Evolutionary conservation across 345 rosid species (phyloP), one percentile per base, ranked within the genome.

Genomic region (Euphorbia tirucalli): DNA sequence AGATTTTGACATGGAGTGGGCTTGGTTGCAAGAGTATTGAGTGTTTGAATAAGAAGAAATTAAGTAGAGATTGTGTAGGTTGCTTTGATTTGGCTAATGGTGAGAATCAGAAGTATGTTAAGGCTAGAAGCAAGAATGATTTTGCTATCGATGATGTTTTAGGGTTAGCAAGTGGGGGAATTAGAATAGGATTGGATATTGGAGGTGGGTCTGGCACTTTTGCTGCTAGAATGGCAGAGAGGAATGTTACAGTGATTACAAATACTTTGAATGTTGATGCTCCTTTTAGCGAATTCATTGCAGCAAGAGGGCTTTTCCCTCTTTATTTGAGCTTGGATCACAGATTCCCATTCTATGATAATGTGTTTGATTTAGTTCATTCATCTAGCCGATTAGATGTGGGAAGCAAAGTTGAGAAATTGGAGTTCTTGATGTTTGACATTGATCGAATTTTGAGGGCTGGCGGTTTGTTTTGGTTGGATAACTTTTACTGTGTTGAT

Each of bases 341-440:
- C 66, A 86, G 96, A 75, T 90, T 95, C 57, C 99, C 98, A 25
- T 89, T 95, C 73, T 83, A 88, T 70, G 98, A 95, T 66, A 89
- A 90, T 82, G 93, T 89, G 61, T 90, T 89, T 4, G 98, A 95
- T 85, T 76, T 95, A 61, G 68, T 95, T 28, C 94, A 82, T 24
- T 87, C 82, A 0, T 87, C 98, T 1, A 87, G 93, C 14, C 90
- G 86, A 69, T 60, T 95, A 74, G 98, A 90, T 75, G 80, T 79
- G 3, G 94, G 82, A 41, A 90, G 84, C 6, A 89, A 85, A 78
- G 77, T 81, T 0, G 96, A 90, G 76, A 92, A 92, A 71, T 24
- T 95, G 64, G 99, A 95, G 90, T 95, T 95, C 87, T 79, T 95
- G 78, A 90, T 90, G 97, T 95, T 95, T 50, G 99, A 95, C 77